A percentile compares a stretch with the other conserved stretches of the same genome.
Evolutionary conservation across 2,329 filamentous ascomycete species (phyloP).

Genomic region (Neonectria ditissima): DNA sequence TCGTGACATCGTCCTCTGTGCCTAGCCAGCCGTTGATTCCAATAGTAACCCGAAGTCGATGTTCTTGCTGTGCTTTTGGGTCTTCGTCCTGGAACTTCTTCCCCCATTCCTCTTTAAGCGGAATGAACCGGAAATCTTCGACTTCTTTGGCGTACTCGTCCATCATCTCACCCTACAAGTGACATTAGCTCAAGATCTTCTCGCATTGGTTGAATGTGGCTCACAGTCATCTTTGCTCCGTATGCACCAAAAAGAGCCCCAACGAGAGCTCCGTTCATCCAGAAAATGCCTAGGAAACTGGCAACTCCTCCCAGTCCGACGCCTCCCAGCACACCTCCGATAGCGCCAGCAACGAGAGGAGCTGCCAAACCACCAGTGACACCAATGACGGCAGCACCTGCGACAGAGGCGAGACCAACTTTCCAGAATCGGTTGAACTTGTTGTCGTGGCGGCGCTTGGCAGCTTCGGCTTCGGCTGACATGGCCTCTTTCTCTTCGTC

Average conservation of each 20-base stretch:
- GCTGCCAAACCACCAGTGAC: slow-evolving; percentile 92
- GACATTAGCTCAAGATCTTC: slow-evolving; percentile 27
- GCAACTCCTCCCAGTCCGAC: slow-evolving; percentile 88
- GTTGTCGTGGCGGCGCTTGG: slow-evolving; percentile 78
- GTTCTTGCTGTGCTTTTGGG: slow-evolving; percentile 46
- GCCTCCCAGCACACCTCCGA: slow-evolving; percentile 87
- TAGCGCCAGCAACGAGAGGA: slow-evolving; percentile 85
- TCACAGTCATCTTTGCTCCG: slow-evolving; percentile 77
- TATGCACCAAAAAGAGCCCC: slow-evolving; percentile 91
- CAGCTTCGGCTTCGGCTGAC: slow-evolving; percentile 80
- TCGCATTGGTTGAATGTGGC: slow-evolving; percentile 16
- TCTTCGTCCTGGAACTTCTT: slow-evolving; percentile 34
- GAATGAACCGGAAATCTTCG: slow-evolving; percentile 83
- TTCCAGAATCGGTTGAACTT: slow-evolving; percentile 84
- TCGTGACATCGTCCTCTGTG: slow-evolving; percentile 78
- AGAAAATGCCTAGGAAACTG: slow-evolving; percentile 86
- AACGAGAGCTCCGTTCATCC: slow-evolving; percentile 86
- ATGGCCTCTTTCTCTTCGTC: slow-evolving; percentile 61
- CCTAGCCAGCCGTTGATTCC: slow-evolving; percentile 90
- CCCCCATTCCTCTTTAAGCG: slow-evolving; percentile 67
- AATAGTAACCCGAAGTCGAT: slow-evolving; percentile 81
- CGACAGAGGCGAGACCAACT: slow-evolving; percentile 88
- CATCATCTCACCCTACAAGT: slow-evolving; percentile 77
- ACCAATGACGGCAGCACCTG: slow-evolving; percentile 90
- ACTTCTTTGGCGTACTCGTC: slow-evolving; percentile 89